Evolutionary conservation across 805 yeast species (phyloP), one percentile per base, ranked within the genome.

Genomic region (Saccharomycopsis guyanensis): DNA sequence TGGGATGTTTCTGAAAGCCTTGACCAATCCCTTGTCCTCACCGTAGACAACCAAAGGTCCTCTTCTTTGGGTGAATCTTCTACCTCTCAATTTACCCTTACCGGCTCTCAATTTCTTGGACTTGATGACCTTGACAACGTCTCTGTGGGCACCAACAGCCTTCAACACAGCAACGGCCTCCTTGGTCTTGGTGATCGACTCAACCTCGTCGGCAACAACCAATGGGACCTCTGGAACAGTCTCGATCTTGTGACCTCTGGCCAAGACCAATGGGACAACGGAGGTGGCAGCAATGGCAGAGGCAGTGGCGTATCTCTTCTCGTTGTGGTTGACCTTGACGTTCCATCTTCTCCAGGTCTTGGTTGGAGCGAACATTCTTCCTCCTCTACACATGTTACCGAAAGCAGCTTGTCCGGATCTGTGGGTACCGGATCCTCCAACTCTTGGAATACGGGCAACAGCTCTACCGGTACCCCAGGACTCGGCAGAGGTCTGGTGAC

Each of bases 381-480:
- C 98, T 74, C 97, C 97, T 77, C 98, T 91, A 82, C 98, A 93
- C 98, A 93, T 93, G 93, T 93, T 93, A 84, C 98, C 98, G 82
- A 93, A 93, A 71, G 98, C 98, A 74, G 88, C 98, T 78, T 93
- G 98, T 74, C 98, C 98, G 59, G 97, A 79, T 78, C 98, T 89
- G 94, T 88, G 96, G 72, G 98, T 93, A 86, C 98, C 98, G 72
- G 95, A 89, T 80, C 98, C 98, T 77, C 96, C 96, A 71, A 93
- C 97, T 83, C 98, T 89, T 80, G 98, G 98, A 73, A 93, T 91
- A 82, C 98, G 91, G 78, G 98, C 97, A 69, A 93, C 96, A 76
- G 98, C 98, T 81, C 98, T 89, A 82, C 98, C 98, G 65, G 98
- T 93, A 88, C 98, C 98, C 98, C 98, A 93, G 58, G 98, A 93